Evolutionary conservation across 2,329 filamentous ascomycete genomes (phyloP).

Genomic region (Parastagonospora avenae): DNA sequence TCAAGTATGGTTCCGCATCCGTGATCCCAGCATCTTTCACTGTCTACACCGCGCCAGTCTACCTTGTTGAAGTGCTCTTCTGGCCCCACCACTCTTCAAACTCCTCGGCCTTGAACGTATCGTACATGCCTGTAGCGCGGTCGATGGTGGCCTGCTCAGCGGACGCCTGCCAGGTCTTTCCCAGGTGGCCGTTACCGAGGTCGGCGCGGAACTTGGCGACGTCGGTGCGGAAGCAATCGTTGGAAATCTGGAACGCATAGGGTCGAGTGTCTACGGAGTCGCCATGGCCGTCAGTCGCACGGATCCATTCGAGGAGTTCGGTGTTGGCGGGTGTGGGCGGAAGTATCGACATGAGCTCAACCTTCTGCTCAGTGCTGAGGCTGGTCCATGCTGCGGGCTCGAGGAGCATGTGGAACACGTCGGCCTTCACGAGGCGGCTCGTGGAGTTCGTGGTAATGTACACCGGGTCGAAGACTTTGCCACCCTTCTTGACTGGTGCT

Average conservation of each 20-base stretch:
- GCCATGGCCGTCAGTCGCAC: conserved; percentile 14
- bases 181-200: conserved; percentile 59
- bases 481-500: conserved; percentile 9
- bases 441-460: conserved; percentile 40
- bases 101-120: conserved; percentile 60
- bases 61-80: conserved; percentile 41
- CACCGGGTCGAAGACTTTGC: conserved; percentile 36
- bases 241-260: conserved; percentile 33
- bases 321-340: conserved; percentile 20
- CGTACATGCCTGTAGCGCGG: conserved; percentile 60
- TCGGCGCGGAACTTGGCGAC: conserved; percentile 62
- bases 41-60: background rate
- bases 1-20: background rate
- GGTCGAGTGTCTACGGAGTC: conserved; percentile 24
- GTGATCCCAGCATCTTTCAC: background rate
- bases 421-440: conserved; percentile 36
- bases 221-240: conserved; percentile 57
- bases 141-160: conserved; percentile 60
- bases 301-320: conserved; percentile 10
- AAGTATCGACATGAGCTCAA: conserved; percentile 28
- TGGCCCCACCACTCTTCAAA: conserved; percentile 64
- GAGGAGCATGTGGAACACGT: conserved; percentile 43
- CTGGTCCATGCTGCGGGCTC: conserved; percentile 35
- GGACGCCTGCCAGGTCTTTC: conserved; percentile 61
- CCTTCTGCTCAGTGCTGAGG: conserved; percentile 29